Base-by-base conservation (phyloP, 768 basidiomycete genomes). In the Exsudoporus frostii region DNA sequence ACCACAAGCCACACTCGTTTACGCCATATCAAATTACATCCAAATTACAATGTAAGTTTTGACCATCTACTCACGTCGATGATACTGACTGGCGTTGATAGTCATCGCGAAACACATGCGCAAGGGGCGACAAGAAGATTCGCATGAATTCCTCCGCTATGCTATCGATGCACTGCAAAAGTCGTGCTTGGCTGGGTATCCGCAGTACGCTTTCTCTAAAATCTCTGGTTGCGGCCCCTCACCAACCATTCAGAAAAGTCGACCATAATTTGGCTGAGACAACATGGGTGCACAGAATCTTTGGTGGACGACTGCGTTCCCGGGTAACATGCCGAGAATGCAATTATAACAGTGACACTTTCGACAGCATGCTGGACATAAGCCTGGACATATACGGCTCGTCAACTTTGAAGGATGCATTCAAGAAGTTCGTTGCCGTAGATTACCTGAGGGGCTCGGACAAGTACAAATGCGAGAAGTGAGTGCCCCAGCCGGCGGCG, bases 401-500 rank as follows among this genome's bases (percentile, higher is more conserved):
- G 30, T 69, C 76, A 30, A 77, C 76, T 4, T 62, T 98, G 46
- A 83, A 77, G 67, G 84, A 88, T 5, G 92, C 91, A 2, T 71
- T 96, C 51, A 78, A 79, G 33, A 88, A 85, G 64, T 97, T 97
- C 62, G 82, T 90, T 34, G 85, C 83, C 8, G 74, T 88, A 43
- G 97, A 99, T 65, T 76, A 80, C 56, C 71, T 99, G 56, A 90
- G 84, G 56, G 97, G 96, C 0, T 83, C 85, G 7, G 92, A 99
- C 76, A 95, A 95, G 73, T 99, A 99, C 71, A 92, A 95, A 68
- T 99, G 97, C 71, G 97, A 99, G 73, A 98, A 92, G 93, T 97
- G 66, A 63, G 90, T 79, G n/a, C 14, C 45, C 27, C 42, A 48
- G 41, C 39, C 24, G 42, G 40, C 41, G 10, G 22, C 36, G 38